Percentiles rank a stretch among this genome's conserved stretches.
These are phyloP conservation scores for Backusella westeae DNA, from an alignment of 192 early-diverging fungal species.

Conservation along the genomic window DNA sequence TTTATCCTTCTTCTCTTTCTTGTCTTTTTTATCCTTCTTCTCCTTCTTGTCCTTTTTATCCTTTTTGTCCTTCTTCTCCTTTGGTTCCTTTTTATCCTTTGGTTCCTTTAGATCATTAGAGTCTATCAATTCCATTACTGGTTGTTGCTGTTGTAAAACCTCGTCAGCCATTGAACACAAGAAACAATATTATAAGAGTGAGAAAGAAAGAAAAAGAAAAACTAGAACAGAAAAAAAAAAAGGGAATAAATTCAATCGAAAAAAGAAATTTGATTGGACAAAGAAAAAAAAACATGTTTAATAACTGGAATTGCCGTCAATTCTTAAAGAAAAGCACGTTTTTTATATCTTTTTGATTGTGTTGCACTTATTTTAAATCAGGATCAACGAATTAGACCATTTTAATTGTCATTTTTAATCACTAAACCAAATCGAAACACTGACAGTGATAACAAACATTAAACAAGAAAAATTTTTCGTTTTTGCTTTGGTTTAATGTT, in stretches of 20 bases:
- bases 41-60: conserved; percentile 10
- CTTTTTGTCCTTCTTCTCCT: conserved; percentile 9
- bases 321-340: conserved; percentile 7
- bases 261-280: neutral
- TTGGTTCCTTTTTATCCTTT: conserved; percentile 1
- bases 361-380: neutral
- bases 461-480: neutral
- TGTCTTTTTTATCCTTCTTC: neutral
- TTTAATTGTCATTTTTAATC: neutral
- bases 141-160: neutral
- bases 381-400: neutral
- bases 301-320: neutral
- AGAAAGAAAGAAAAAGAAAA: neutral
- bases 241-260: neutral
- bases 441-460: neutral
- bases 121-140: neutral
- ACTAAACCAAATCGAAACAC: neutral
- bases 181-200: neutral
- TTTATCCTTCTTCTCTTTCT: neutral
- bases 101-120: neutral
- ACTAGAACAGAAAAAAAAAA: neutral
- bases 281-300: neutral
- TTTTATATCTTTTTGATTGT: neutral
- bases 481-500: neutral
- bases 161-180: neutral